phyloP scores from a whole-genome alignment of 208 protist species.

The Trypanosoma cruzi region DNA sequence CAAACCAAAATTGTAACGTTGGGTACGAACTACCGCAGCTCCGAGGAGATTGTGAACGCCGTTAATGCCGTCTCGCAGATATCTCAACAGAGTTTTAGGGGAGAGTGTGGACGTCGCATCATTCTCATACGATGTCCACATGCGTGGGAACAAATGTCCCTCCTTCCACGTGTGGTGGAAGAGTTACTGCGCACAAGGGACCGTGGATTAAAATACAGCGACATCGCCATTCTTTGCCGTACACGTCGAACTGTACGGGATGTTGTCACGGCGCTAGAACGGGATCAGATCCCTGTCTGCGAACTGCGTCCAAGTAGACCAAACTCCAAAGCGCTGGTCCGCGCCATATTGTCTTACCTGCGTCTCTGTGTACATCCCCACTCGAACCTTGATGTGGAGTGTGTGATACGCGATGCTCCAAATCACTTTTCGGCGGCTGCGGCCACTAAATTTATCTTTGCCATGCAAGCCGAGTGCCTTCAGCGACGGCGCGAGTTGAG shows the following conservation, averaged over 20 bases:
- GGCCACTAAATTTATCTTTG: constrained; percentile 50
- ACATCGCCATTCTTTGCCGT: constrained; percentile 88
- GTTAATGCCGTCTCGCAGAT: constrained; percentile 58
- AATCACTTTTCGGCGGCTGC: constrained; percentile 32
- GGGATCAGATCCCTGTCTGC: constrained; percentile 50
- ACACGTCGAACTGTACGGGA: constrained; percentile 48
- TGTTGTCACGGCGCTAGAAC: constrained; percentile 37
- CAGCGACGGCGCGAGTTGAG: constrained; percentile 27
- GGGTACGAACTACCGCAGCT: constrained; percentile 86
- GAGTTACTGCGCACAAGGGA: constrained; percentile 46
- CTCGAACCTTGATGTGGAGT: constrained; percentile 59
- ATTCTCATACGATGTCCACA: constrained; percentile 41
- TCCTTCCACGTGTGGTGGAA: constrained; percentile 51
- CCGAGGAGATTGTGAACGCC: constrained; percentile 60
- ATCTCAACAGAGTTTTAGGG: constrained; percentile 45
- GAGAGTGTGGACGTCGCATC: constrained; percentile 35
- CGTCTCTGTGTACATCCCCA: constrained; percentile 62
- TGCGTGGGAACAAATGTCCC: constrained; percentile 40
- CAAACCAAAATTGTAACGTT: constrained; percentile 46
- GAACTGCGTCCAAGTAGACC: constrained; percentile 38
- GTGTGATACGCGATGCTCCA: constrained; percentile 44
- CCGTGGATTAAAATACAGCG: constrained; percentile 39
- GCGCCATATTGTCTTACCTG: constrained; percentile 58
- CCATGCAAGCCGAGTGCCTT: constrained; percentile 42
- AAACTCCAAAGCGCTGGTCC: constrained; percentile 42